Percentiles rank a stretch among this genome's conserved stretches.
Conservation (phyloP, 2,329 filamentous ascomycete species). For the Epichloe brachyelytri region DNA sequence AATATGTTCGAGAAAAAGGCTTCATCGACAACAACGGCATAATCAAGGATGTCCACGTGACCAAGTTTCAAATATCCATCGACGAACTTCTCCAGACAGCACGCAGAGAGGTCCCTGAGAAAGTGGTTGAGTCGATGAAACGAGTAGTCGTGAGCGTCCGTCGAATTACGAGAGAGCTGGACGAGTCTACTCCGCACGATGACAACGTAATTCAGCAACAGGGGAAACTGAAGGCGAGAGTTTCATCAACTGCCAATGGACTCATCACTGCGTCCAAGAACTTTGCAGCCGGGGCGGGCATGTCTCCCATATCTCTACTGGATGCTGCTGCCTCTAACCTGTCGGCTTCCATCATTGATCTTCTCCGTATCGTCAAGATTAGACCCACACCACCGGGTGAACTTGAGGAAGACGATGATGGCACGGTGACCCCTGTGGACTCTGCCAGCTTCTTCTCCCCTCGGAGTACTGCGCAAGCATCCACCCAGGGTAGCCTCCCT, state of each 20-base stretch:
- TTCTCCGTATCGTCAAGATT: conserved; percentile 75
- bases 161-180: conserved; percentile 71
- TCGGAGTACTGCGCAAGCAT: conserved; percentile 28
- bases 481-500: conserved; percentile 28
- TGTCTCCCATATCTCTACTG: conserved; percentile 84
- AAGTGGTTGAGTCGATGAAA: conserved; percentile 78
- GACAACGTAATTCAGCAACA: conserved; percentile 44
- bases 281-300: conserved; percentile 66
- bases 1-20: conserved; percentile 50
- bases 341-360: conserved; percentile 71
- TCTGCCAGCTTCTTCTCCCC: conserved; percentile 57
- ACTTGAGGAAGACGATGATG: conserved; percentile 65
- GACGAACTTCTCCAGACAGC: conserved; percentile 78
- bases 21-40: conserved; percentile 62
- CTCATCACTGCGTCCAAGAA: conserved; percentile 92
- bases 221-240: conserved; percentile 61
- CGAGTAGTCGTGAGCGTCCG: conserved; percentile 70
- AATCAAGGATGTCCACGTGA: conserved; percentile 84
- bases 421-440: conserved; percentile 50
- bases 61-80: conserved; percentile 86
- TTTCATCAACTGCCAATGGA: conserved; percentile 91
- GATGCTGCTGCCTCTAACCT: conserved; percentile 90
- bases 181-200: conserved; percentile 40
- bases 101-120: conserved; percentile 57
- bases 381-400: conserved; percentile 61